Evolutionary conservation across 306 rosid species (phyloP), one percentile per base, ranked within the genome.

Genomic region (Arachis hypogaea): DNA sequence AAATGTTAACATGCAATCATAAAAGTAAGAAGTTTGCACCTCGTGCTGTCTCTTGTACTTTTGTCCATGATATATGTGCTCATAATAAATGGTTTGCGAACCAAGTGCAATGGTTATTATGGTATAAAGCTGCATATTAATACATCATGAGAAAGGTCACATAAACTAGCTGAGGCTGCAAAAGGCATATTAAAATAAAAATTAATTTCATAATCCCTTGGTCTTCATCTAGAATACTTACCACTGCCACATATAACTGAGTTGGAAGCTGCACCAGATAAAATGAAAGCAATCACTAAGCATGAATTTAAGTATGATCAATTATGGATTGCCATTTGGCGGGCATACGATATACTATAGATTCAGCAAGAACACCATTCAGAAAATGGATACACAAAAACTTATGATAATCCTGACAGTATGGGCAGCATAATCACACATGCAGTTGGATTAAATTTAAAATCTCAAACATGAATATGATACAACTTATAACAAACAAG

Each of bases 211-310:
- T 51, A 72, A 45, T 41, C 71, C 9, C 22, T 74, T 66, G 50
- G 45, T 58, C 52, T 78, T 76, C 68, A 54, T 72, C 46, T 42
- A 75, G 80, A 71, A 75, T 71, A 46, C 88, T 66, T 82, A 93
- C 98, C 96, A 82, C 54, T 80, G 98, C 98, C 82, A 40, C 87
- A 64, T 87, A 90, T 68, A 76, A 82, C 82, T 93, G 97, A 62
- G 98, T 93, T 33, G 88, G 98, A 78, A 93, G 93, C 98, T 93
- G 96, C 92, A 85, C 45, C 74, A 74, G 49, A 83, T 78, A 73
- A 58, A 79, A 56, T 74, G 16, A 79, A 89, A 68, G 2, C 16
- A 52, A 45, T 63, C 62, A 74, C 77, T 71, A 63, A 56, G 69
- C 52, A 78, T 60, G 44, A 46, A 67, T 59, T 9, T 38, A 49